Evolutionary conservation across 139 green algal species (phyloP), one percentile per base, ranked within the genome.

Genomic region (Chlamydomonas asymmetrica): DNA sequence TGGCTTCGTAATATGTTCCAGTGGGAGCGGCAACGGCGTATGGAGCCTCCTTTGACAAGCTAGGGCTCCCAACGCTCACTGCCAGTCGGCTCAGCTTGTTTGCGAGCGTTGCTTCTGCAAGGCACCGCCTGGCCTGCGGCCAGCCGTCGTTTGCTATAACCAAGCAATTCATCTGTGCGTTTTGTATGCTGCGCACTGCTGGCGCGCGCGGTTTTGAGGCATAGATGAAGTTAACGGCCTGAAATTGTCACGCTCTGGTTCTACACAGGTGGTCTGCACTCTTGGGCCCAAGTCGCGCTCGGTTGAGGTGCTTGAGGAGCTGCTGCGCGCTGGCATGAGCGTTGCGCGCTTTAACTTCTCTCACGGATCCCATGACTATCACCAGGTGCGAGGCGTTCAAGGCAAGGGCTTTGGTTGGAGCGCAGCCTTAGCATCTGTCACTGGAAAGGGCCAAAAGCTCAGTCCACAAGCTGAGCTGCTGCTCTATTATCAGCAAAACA

Each of bases 331-430:
- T 49, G 95, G 95, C 39, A 98, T 98, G 95, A 93, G 86, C 59
- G 91, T 98, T 9, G 95, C 95, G 9, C 89, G 95, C 66, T 98
- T 98, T 90, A 98, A 98, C 83, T 98, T 98, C 83, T 94, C 85
- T 13, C 95, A 98, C 79, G 95, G 95, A 40, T 92, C 87, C 4
- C 92, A 97, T 70, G 93, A 98, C 34, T 99, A 99, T 75, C 96
- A 99, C 84, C 93, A 97, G 85, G 91, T 27, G 69, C 35, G 2
- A 37, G 22, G 69, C 54, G 54, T 25, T 31, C 25, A 5, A 16
- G 60, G 6, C 27, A 64, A 10, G 25, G n/a, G 60, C 60, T 64
- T 54, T n/a, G n/a, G n/a, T n/a, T n/a, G n/a, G n/a, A n/a, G n/a
- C n/a, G n/a, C n/a, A n/a, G n/a, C n/a, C n/a, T n/a, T n/a, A n/a